These are phyloP conservation scores for Trichophyton equinum DNA, from an alignment of 2,329 filamentous ascomycete genomes.

Conservation along the genomic window DNA sequence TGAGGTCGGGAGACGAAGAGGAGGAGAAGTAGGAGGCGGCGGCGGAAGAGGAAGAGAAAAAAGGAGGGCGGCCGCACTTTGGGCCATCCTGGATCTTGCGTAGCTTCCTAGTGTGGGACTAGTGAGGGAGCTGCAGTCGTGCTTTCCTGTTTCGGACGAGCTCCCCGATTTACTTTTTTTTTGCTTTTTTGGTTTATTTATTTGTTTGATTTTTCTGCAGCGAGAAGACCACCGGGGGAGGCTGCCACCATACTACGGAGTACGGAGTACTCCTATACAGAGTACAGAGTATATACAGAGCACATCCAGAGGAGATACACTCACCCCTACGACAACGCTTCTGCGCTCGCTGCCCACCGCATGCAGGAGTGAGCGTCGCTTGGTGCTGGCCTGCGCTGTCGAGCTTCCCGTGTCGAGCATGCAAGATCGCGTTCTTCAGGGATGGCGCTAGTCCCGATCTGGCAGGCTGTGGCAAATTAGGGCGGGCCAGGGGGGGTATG, in stretches of 20 bases:
- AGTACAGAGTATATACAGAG: no score
- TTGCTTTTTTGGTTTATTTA: not conserved
- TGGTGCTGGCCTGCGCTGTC: no score
- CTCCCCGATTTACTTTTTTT: not conserved
- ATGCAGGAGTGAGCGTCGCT: no score
- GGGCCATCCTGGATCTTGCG: not conserved
- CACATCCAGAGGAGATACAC: no score
- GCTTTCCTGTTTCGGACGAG: not conserved
- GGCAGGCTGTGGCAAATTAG: not conserved
- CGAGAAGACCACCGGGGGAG: no score
- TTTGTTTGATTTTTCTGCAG: not conserved
- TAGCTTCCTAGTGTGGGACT: constrained; percentile 3
- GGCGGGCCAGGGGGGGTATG: not conserved
- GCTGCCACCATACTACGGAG: no score
- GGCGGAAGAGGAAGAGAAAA: constrained; percentile 1
- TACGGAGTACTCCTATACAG: no score
- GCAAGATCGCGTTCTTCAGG: not conserved
- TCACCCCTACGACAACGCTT: no score
- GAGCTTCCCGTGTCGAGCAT: not conserved
- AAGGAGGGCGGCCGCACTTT: not conserved
- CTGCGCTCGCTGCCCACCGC: no score
- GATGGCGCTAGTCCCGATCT: not conserved
- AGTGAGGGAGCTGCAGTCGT: not conserved
- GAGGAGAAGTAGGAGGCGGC: not conserved
- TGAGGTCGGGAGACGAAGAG: not conserved